Evolutionary conservation across 495 filamentous ascomycete genomes (phyloP).

Genomic region (Aspergillus nidulans): DNA sequence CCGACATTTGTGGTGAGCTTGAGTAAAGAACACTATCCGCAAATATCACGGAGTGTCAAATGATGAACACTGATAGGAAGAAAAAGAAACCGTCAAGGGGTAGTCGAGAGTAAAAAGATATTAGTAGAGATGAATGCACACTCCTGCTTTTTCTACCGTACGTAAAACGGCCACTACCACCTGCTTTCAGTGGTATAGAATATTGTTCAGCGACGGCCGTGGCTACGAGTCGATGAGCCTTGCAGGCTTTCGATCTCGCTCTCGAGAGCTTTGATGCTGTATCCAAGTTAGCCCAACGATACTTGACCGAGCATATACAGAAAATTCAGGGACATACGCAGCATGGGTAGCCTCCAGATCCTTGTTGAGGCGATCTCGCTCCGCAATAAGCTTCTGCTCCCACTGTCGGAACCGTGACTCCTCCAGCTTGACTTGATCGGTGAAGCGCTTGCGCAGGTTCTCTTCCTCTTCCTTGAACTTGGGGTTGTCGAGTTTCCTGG

Average conservation of each 20-base stretch:
- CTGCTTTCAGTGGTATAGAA: conserved; percentile 8
- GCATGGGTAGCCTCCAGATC: conserved; percentile 96
- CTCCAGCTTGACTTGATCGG: conserved; percentile 99
- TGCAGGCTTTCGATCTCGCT: conserved; percentile 89
- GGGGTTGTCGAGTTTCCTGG: conserved; percentile 97
- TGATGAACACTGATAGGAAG: conserved; percentile 7
- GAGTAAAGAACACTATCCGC: conserved; percentile 21
- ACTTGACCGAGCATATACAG: not conserved
- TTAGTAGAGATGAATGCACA: conserved; percentile 30
- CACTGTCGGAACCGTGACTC: conserved; percentile 97
- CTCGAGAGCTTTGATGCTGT: conserved; percentile 90
- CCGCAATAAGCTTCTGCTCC: conserved; percentile 99
- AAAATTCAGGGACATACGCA: conserved; percentile 55
- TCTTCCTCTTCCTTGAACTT: conserved; percentile 99
- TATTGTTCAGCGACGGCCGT: conserved; percentile 78
- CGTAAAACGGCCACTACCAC: conserved; percentile 17
- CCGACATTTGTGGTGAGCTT: conserved; percentile 13
- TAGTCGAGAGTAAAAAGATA: conserved; percentile 38
- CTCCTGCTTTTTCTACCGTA: conserved; percentile 30
- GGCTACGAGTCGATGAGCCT: conserved; percentile 85
- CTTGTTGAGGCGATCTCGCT: conserved; percentile 98
- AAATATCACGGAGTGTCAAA: conserved; percentile 14
- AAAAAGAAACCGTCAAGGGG: conserved; percentile 27
- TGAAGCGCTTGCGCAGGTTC: conserved; percentile 95
- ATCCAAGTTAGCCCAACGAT: conserved; percentile 23